These are phyloP conservation scores for Solanum megistacrolobum DNA, from an alignment of 257 asterid species.

Conservation along the genomic window DNA sequence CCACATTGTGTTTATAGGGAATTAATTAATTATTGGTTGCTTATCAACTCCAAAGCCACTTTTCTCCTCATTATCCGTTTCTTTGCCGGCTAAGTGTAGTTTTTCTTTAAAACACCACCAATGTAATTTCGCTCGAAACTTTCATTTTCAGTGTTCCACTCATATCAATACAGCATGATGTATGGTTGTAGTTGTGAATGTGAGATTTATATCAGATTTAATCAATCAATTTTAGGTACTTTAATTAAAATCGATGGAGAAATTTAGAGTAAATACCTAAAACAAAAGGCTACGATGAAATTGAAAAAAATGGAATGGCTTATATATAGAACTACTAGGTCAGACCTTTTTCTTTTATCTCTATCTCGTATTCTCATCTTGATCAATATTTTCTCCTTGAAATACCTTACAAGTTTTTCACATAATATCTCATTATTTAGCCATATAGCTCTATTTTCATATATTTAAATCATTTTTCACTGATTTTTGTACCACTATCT, in stretches of 20 bases:
- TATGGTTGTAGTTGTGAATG: neutral
- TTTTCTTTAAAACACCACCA: no score
- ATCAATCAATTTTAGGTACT: neutral
- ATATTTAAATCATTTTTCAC: neutral
- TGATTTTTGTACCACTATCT: neutral
- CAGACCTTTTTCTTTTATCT: no score
- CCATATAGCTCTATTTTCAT: neutral
- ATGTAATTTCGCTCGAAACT: neutral
- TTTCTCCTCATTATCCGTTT: constrained; percentile 16
- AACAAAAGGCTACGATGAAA: neutral
- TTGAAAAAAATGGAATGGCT: neutral
- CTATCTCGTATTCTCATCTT: no score
- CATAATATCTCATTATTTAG: neutral
- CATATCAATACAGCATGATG: no score
- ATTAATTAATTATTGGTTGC: neutral
- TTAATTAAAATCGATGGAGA: neutral
- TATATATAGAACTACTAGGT: no score
- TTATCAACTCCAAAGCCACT: constrained; percentile 20
- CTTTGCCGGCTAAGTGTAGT: constrained; percentile 3
- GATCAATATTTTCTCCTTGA: no score
- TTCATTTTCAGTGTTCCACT: neutral
- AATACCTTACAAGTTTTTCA: neutral
- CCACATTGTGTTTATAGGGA: neutral
- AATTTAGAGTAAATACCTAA: neutral
- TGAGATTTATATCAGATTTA: neutral